Conservation (phyloP, 108 stramenopile species). For the Fragilaria radians region DNA sequence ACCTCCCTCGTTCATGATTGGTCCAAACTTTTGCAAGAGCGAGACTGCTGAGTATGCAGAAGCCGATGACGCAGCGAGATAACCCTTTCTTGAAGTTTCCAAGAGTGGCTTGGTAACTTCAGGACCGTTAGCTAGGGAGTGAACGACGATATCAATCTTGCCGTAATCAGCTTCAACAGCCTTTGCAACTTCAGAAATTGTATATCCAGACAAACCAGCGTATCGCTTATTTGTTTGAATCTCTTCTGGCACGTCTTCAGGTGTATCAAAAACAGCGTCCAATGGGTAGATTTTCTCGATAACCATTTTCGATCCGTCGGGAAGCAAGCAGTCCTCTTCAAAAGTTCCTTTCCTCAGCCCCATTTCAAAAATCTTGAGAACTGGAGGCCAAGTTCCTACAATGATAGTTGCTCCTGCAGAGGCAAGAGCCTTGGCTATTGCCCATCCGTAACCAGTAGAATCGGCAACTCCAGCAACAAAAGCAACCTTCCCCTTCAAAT, state of each 20-base stretch:
- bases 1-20: constrained; percentile 94
- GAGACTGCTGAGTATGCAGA: constrained; percentile 96
- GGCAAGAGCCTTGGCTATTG: constrained; percentile 91
- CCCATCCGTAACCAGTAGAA: constrained; percentile 98
- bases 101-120: constrained; percentile 98
- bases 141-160: constrained; percentile 94
- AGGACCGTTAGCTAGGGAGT: constrained; percentile 98
- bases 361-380: constrained; percentile 92
- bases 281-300: constrained; percentile 97
- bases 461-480: constrained; percentile 97
- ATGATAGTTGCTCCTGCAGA: constrained; percentile 94
- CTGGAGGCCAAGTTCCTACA: constrained; percentile 98
- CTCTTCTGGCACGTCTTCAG: constrained; percentile 93
- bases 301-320: constrained; percentile 86
- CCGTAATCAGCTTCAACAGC: constrained; percentile 94
- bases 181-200: constrained; percentile 92
- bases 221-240: constrained; percentile 94
- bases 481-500: constrained; percentile 90
- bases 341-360: constrained; percentile 84
- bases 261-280: constrained; percentile 93
- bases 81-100: constrained; percentile 93
- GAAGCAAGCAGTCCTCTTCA: constrained; percentile 76
- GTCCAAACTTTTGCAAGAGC: constrained; percentile 91
- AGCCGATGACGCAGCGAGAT: constrained; percentile 94
- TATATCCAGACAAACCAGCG: constrained; percentile 89